These are phyloP conservation scores for Sugiyamaella smithiae DNA, from an alignment of 805 yeast species.

Conservation along the genomic window DNA sequence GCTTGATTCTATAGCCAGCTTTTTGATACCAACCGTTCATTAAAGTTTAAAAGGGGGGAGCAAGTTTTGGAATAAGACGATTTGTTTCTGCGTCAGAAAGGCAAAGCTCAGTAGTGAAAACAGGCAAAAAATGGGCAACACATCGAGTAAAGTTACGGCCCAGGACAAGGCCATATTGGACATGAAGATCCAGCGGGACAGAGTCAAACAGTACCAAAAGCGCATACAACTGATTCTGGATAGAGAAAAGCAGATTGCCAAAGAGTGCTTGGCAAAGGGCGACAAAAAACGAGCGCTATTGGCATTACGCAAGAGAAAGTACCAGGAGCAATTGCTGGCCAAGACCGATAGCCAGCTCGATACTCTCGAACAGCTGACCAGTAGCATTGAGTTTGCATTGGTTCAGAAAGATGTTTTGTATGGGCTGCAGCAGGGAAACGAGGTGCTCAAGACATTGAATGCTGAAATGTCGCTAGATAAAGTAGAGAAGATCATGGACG, in stretches of 20 bases:
- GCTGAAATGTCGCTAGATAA: conserved; percentile 71
- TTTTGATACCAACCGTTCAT: too few relatives aligned
- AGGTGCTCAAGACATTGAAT: conserved; percentile 71
- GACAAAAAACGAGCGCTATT: conserved; percentile 62
- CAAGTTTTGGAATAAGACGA: too few relatives aligned
- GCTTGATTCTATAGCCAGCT: too few relatives aligned
- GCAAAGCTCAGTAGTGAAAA: too few relatives aligned
- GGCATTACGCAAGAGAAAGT: conserved; percentile 72
- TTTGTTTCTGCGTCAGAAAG: too few relatives aligned
- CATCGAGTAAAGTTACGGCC: conserved; percentile 57
- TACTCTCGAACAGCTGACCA: conserved; percentile 64
- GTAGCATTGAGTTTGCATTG: conserved; percentile 74
- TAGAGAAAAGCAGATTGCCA: conserved; percentile 62
- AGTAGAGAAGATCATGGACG: conserved; percentile 82
- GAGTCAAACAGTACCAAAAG: conserved; percentile 66
- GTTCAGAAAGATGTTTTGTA: conserved; percentile 80
- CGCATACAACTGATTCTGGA: conserved; percentile 56
- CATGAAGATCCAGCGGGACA: conserved; percentile 84
- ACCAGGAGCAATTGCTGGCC: conserved; percentile 68
- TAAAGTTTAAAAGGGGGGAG: too few relatives aligned
- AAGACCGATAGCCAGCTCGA: conserved; percentile 76
- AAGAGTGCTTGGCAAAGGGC: conserved; percentile 48
- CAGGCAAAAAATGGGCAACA: conserved; percentile 41
- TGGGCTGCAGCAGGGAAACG: conserved; percentile 79
- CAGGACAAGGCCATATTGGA: conserved; percentile 87